Conservation (phyloP, 768 basidiomycete genomes). For the Ephemerocybe angulata region DNA sequence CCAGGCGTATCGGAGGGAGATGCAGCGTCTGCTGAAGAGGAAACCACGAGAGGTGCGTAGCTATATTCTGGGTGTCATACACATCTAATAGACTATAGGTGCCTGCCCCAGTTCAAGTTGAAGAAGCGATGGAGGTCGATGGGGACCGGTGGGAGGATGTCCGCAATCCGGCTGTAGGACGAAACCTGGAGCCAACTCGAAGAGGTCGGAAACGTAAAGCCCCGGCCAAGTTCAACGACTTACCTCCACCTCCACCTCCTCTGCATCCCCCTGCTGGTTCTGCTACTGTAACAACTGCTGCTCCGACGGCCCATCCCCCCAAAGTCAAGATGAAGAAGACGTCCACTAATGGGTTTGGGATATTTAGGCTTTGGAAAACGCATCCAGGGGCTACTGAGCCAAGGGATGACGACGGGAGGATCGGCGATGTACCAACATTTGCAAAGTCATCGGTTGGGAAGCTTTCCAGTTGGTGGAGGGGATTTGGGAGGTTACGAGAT, state of each 20-base stretch:
- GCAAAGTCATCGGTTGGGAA: neutral
- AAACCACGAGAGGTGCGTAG: neutral
- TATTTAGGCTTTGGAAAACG: neutral
- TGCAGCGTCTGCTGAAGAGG: neutral
- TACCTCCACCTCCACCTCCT: neutral
- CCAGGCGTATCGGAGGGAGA: neutral
- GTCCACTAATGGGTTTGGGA: neutral
- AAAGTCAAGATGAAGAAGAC: neutral
- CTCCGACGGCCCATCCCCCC: neutral
- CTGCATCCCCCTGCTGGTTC: neutral
- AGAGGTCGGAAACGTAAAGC: neutral
- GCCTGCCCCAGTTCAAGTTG: neutral
- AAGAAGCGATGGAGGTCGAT: neutral
- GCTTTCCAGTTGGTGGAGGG: neutral
- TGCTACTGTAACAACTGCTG: neutral
- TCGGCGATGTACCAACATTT: neutral
- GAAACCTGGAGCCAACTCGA: neutral
- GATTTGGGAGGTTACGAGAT: neutral
- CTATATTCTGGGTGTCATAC: neutral
- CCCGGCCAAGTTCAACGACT: neutral
- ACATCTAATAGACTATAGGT: neutral
- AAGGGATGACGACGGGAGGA: neutral
- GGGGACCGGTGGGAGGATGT: neutral
- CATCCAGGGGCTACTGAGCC: neutral
- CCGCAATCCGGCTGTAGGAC: neutral